Conservation (phyloP, 2,329 filamentous ascomycete species). For the Penicillium frequentans region DNA sequence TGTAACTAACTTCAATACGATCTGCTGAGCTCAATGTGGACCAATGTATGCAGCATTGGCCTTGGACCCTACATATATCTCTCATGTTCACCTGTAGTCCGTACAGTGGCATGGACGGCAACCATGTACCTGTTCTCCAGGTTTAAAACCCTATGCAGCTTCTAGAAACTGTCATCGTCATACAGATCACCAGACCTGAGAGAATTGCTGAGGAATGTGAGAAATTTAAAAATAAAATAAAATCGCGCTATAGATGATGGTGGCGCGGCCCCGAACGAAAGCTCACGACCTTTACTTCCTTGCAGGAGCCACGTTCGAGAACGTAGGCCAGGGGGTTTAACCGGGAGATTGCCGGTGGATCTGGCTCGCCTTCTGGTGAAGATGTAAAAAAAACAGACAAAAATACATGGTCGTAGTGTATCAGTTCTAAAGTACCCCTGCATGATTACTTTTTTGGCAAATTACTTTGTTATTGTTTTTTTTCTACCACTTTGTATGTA, state of each 20-base stretch:
- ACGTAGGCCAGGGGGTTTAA: slow-evolving; percentile 10
- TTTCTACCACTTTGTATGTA: neutral
- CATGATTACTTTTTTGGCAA: neutral
- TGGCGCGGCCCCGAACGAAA: slow-evolving; percentile 2
- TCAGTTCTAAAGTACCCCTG: neutral
- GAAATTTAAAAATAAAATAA: neutral
- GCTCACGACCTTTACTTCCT: slow-evolving; percentile 9
- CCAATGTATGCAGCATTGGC: slow-evolving; percentile 6
- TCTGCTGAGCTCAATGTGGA: slow-evolving; percentile 7
- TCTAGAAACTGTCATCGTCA: slow-evolving; percentile 4
- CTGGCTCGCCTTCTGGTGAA: neutral
- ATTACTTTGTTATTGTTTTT: neutral
- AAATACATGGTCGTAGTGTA: neutral
- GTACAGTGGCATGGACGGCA: neutral
- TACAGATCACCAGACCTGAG: slow-evolving; percentile 1
- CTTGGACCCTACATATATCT: slow-evolving; percentile 2
- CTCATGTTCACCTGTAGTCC: neutral
- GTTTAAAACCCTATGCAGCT: slow-evolving; percentile 4
- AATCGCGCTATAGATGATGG: slow-evolving; percentile 4
- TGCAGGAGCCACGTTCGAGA: slow-evolving; percentile 24
- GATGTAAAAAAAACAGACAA: neutral
- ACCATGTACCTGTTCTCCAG: slow-evolving; percentile 4
- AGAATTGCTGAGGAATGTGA: neutral
- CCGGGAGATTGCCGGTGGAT: slow-evolving; percentile 15
- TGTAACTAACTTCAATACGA: slow-evolving; percentile 16